Evolutionary conservation across 1,139 yeast genomes (phyloP), one percentile per base, ranked within the genome.

Genomic region (Pichia inconspicua): DNA sequence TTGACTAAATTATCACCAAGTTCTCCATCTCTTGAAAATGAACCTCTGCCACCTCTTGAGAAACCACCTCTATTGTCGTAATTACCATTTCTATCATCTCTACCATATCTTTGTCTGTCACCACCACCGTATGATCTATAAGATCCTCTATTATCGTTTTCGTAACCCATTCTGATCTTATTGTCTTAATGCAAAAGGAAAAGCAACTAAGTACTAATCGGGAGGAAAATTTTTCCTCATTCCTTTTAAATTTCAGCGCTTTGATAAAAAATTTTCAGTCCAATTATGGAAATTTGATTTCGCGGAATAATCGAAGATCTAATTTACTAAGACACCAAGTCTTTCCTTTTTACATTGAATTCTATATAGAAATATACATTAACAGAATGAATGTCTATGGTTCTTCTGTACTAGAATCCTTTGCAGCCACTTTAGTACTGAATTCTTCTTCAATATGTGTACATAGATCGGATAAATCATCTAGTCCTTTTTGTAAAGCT

Each of bases 401-500:
- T 61, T 76, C 82, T 45, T 66, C 73, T 12, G 73, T 72, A 42
- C 71, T 58, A 59, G 69, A 78, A 41, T 72, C 73, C 38, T 77
- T 75, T 36, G 76, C 75, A 50, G 75, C 75, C 47, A 83, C 74
- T 58, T 75, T 74, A 55, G 79, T 82, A 40, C 82, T 74, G 69
- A 88, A 92, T 54, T 77, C 81, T 51, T 78, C 82, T 65, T 89
- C 97, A 43, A 92, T 81, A 54, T 80, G 89, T 46, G 82, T 78
- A 67, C 98, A 92, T 63, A 90, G 69, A 58, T 84, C 94, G 52
- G 82, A 74, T 58, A 92, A 75, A 63, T 90, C 95, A 56, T 84
- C 87, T 52, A 92, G 75, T 25, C 97, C 98, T 66, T 88, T 87
- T 61, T 88, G 92, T 43, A 92, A 75, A 2, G 97, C 98, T 65